Evolutionary conservation across 768 basidiomycete species (phyloP).

Genomic region (Kwoniella dejecticola): DNA sequence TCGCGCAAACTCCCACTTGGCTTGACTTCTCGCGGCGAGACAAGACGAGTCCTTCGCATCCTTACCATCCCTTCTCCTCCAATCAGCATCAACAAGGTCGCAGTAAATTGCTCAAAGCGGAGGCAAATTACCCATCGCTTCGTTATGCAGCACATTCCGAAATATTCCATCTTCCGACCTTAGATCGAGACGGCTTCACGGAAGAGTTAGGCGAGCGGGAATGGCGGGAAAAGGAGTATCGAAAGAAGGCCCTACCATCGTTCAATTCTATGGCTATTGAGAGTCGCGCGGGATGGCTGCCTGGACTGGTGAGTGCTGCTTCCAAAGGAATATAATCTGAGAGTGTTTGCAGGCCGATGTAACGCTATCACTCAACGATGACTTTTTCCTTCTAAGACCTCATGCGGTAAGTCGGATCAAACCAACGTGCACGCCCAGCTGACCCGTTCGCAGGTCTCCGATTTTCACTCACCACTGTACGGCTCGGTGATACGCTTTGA

Average conservation of each 20-base stretch:
- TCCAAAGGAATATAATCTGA: too few relatives aligned
- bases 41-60: conserved; percentile 39
- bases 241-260: conserved; percentile 41
- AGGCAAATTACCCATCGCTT: conserved; percentile 37
- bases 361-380: conserved; percentile 46
- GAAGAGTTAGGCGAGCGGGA: conserved; percentile 38
- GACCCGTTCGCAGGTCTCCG: conserved; percentile 26
- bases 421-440: neutral
- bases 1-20: conserved; percentile 50
- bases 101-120: conserved; percentile 10
- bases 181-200: conserved; percentile 32
- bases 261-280: conserved; percentile 55
- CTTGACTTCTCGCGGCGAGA: conserved; percentile 44
- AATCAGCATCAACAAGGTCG: conserved; percentile 10
- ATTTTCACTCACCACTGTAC: conserved; percentile 49
- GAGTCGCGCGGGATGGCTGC: conserved; percentile 44
- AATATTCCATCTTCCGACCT: conserved; percentile 47
- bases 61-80: conserved; percentile 37
- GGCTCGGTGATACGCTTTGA: conserved; percentile 52
- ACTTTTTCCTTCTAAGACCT: conserved; percentile 47
- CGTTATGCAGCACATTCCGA: conserved; percentile 49
- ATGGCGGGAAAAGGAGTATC: conserved; percentile 45
- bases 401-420: conserved; percentile 36
- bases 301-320: conserved; percentile 37
- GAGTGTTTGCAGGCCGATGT: conserved; percentile 30